A percentile compares a stretch with the other conserved stretches of the same genome.
Conservation (phyloP, 176 grass and related monocot genomes). For the barley (Hordeum vulgare) region DNA sequence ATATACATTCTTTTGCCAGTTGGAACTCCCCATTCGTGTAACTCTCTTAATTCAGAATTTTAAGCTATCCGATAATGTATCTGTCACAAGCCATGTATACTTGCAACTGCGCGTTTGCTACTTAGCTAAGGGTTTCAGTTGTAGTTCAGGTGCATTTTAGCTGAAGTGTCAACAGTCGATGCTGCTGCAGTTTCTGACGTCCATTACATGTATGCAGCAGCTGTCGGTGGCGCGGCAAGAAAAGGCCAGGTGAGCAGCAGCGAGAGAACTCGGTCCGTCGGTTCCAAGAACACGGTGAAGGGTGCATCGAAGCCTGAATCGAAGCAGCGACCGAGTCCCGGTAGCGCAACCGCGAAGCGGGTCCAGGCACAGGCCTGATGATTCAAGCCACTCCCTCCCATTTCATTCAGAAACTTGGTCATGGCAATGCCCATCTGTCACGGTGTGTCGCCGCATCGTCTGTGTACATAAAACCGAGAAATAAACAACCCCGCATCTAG, state of each 20-base stretch:
- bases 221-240: neutral
- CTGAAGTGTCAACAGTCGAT: neutral
- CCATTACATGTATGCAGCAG: neutral
- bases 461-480: conserved; percentile 18
- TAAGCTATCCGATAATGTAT: neutral
- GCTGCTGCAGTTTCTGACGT: neutral
- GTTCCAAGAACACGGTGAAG: conserved; percentile 1
- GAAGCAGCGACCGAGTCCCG: neutral
- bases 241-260: neutral
- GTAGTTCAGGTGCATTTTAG: neutral
- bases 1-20: neutral
- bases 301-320: conserved; percentile 20
- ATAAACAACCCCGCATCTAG: neutral
- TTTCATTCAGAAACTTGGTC: neutral
- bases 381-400: neutral
- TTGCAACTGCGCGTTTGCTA: neutral
- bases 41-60: neutral
- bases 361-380: conserved; percentile 26
- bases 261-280: neutral
- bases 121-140: neutral
- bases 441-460: conserved; percentile 4
- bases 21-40: neutral
- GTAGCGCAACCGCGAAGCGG: neutral
- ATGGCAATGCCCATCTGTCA: neutral
- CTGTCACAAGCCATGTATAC: neutral